Evolutionary conservation across 495 filamentous ascomycete genomes (phyloP).

Genomic region (Friedmanniomyces endolithicus): DNA sequence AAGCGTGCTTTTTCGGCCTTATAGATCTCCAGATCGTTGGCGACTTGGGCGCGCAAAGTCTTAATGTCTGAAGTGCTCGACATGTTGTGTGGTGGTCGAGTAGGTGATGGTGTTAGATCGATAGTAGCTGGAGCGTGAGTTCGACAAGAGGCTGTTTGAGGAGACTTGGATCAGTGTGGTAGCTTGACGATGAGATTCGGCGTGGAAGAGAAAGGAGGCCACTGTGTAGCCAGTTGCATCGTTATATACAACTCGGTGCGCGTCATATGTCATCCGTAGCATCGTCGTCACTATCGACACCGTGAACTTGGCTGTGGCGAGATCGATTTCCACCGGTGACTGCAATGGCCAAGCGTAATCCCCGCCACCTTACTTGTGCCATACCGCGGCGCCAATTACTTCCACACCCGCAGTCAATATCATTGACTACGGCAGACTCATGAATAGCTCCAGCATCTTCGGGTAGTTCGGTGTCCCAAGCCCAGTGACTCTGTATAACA

Average conservation of each 20-base stretch:
- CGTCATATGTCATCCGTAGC: too few relatives aligned
- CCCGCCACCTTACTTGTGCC: not conserved
- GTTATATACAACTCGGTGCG: not conserved
- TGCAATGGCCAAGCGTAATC: not conserved
- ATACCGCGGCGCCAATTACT: not conserved
- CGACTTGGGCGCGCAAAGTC: not conserved
- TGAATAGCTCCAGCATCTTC: slow-evolving; percentile 18
- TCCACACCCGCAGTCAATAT: too few relatives aligned
- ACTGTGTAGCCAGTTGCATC: not conserved
- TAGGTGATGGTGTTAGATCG: not conserved
- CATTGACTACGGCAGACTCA: slow-evolving; percentile 13
- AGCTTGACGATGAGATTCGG: not conserved
- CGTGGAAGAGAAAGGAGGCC: not conserved
- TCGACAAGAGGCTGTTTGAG: not conserved
- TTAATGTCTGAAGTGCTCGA: not conserved
- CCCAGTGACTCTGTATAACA: slow-evolving; percentile 31
- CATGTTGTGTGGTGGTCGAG: not conserved
- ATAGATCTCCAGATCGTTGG: not conserved
- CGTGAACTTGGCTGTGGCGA: too few relatives aligned
- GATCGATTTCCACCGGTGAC: too few relatives aligned
- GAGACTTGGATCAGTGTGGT: too few relatives aligned
- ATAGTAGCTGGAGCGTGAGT: not conserved
- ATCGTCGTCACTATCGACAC: too few relatives aligned
- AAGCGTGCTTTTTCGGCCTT: slow-evolving; percentile 5
- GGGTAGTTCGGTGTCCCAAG: slow-evolving; percentile 42